Evolutionary conservation across 75 land plant genomes (phyloP), one percentile per base, ranked within the genome.

Genomic region (Selaginella moellendorffii): DNA sequence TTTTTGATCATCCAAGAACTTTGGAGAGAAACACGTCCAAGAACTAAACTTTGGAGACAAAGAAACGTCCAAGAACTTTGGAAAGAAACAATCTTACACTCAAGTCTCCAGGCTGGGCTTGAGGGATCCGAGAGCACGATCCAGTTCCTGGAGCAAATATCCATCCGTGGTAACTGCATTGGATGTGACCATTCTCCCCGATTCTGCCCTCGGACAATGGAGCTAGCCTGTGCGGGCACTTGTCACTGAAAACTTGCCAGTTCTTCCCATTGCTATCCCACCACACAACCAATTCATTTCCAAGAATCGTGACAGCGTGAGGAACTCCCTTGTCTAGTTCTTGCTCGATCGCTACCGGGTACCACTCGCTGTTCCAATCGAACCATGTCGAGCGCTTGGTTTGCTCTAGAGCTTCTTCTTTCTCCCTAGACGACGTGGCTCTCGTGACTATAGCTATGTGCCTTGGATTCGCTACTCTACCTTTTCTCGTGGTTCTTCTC

Each of bases 151-250:
- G 70, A 30, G 65, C 74, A 54, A 83, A 83, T 27, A 71, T 75
- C 85, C 85, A 83, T 19, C 85, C 85, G 69, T 83, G 85, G 75
- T 83, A 83, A 24, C 77, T 76, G 67, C 84, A 83, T 28, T 82
- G 83, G 54, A 83, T 68, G 29, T 76, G 66, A 19, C 85, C 85
- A 27, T 70, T 52, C 52, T 25, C 74, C 54, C 63, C 76, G 27
- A 82, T 74, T 60, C 85, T 70, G 1, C 85, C 85, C 62, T 83
- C 85, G 10, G 85, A 83, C n/a, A 83, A 80, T 26, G 85, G 85
- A 1, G 84, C 85, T 56, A 81, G 63, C 28, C 85, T 63, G 59
- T 83, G 85, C 0, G 85, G 84, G 64, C 85, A 83, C 60, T 65
- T 62, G 52, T 83, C 85, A 27, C 72, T 78, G 51, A 74, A 81